phyloP scores from a whole-genome alignment of 148 eudicot genomes.

The Chenopodium album region DNA sequence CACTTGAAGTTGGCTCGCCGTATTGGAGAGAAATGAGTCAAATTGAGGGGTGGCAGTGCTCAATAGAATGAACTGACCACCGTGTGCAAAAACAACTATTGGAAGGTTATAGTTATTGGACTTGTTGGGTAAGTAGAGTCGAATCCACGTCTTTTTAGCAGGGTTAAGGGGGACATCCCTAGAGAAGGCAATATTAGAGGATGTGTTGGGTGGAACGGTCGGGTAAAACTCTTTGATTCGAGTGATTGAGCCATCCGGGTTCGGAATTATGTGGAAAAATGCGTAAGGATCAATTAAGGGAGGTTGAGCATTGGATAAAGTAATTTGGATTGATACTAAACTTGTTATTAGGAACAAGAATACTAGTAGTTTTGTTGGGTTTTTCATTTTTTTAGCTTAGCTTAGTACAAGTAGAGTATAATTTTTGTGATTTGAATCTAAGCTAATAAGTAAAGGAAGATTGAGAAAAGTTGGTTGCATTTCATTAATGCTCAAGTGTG shows the following conservation, averaged over 20 bases:
- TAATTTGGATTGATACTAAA: neutral
- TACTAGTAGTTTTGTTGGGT: neutral
- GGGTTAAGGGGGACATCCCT: slow-evolving; percentile 27
- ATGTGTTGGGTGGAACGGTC: slow-evolving; percentile 19
- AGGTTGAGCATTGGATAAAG: neutral
- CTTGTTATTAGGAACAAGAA: neutral
- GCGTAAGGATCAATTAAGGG: slow-evolving; percentile 22
- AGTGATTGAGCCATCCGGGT: slow-evolving; percentile 30
- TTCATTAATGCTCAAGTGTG: neutral
- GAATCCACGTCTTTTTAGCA: slow-evolving; percentile 25
- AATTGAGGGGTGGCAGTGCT: slow-evolving; percentile 6
- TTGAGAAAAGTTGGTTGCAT: neutral
- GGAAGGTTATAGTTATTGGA: slow-evolving; percentile 11
- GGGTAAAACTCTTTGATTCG: slow-evolving; percentile 12
- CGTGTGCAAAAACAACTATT: slow-evolving; percentile 23
- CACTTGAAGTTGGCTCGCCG: slow-evolving; percentile 11
- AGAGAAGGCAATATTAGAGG: slow-evolving; percentile 7
- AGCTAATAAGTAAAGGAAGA: neutral
- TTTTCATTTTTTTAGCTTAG: neutral
- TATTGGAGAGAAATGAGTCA: slow-evolving; percentile 13
- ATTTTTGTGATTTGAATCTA: neutral
- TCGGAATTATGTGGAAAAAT: slow-evolving; percentile 22
- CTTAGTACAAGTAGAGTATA: neutral
- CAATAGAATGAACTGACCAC: slow-evolving; percentile 26
- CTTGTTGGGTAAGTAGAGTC: slow-evolving; percentile 26